Evolutionary conservation across 306 rosid genomes (phyloP).

Genomic region (Vigna mungo): DNA sequence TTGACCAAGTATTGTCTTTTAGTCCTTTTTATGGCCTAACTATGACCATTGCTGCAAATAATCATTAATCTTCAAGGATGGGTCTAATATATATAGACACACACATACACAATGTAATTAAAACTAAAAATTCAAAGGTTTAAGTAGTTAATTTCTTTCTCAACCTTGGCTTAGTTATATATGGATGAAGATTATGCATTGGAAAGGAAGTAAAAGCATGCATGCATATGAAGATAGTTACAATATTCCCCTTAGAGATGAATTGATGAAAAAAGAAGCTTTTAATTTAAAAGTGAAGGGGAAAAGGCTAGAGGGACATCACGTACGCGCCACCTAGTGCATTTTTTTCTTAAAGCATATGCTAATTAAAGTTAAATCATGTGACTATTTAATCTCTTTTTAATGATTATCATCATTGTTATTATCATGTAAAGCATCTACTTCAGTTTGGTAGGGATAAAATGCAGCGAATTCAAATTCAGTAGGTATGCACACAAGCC

Average conservation of each 20-base stretch:
- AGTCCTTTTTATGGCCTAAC: not conserved
- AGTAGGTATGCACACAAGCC: constrained; percentile 1
- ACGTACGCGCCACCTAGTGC: constrained; percentile 15
- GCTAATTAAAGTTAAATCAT: not conserved
- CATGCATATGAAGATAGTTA: constrained; percentile 13
- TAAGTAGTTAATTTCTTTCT: not conserved
- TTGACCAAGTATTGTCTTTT: constrained; percentile 27
- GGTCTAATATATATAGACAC: not conserved
- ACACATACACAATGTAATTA: not conserved
- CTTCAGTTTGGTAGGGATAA: not conserved
- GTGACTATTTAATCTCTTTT: constrained; percentile 11
- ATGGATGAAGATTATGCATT: not conserved
- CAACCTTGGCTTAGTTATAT: not conserved
- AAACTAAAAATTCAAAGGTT: constrained; percentile 34
- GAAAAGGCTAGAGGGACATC: constrained; percentile 8
- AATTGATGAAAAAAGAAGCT: constrained; percentile 22
- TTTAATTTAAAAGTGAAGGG: constrained; percentile 34
- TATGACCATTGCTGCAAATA: constrained; percentile 4
- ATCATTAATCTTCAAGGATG: constrained; percentile 17
- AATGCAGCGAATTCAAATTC: not conserved
- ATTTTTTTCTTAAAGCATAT: constrained; percentile 34
- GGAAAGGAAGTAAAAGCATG: constrained; percentile 25
- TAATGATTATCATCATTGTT: not conserved
- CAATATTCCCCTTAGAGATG: constrained; percentile 14
- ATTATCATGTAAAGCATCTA: constrained; percentile 13